Evolutionary conservation across 345 rosid genomes (phyloP).

Genomic region (Physaria fendleri): DNA sequence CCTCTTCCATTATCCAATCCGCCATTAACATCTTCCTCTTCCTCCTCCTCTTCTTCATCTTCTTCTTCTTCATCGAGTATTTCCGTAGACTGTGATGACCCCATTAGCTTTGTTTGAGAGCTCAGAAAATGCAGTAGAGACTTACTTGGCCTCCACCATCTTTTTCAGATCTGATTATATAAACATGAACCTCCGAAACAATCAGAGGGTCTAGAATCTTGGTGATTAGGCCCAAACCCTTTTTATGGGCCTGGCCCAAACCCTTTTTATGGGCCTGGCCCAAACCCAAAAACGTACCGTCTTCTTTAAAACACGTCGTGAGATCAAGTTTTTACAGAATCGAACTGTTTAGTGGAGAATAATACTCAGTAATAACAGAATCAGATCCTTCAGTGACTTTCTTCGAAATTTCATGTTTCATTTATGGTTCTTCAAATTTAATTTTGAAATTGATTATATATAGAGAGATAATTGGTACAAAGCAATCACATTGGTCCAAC

Average conservation of each 20-base stretch:
- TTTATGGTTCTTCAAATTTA: neutral
- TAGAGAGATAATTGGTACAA: neutral
- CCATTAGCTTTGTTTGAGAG: slow-evolving; percentile 12
- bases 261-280: no score
- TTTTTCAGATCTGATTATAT: slow-evolving; percentile 28
- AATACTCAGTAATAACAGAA: slow-evolving; percentile 13
- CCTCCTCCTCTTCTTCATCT: slow-evolving; percentile 6
- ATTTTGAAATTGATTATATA: slow-evolving; percentile 2
- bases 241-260: no score
- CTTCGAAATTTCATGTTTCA: neutral
- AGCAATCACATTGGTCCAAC: slow-evolving; percentile 17
- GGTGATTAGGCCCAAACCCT: no score
- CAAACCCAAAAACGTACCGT: neutral
- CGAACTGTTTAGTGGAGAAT: slow-evolving; percentile 22
- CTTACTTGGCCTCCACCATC: neutral
- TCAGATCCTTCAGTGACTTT: slow-evolving; percentile 19
- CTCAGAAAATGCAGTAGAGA: slow-evolving; percentile 9
- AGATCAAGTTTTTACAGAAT: slow-evolving; percentile 2
- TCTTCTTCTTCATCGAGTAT: slow-evolving; percentile 20
- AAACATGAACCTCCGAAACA: neutral
- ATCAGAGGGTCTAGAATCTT: neutral
- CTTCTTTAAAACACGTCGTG: slow-evolving; percentile 1
- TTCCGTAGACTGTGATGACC: slow-evolving; percentile 24
- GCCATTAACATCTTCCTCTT: slow-evolving; percentile 24
- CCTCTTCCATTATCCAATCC: slow-evolving; percentile 26